Evolutionary conservation across 495 filamentous ascomycete genomes (phyloP), one percentile per base, ranked within the genome.

Genomic region (Neurospora cerealis): DNA sequence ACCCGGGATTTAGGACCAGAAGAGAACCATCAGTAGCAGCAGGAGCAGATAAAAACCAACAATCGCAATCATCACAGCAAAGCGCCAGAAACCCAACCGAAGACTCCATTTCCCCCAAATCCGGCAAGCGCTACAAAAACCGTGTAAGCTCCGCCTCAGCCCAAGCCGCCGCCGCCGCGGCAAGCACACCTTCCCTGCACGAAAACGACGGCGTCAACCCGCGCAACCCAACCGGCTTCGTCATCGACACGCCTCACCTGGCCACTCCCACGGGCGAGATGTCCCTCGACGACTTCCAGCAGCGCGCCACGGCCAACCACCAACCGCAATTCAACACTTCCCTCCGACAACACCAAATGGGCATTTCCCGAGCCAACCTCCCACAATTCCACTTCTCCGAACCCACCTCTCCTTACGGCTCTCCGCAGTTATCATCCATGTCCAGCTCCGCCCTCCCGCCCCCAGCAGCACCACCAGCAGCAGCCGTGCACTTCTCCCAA

Each of bases 241-340:
- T 21, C 17, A 11, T 73, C 21, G 74, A 79, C 21, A 78, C 81
- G 0, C 80, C 82, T 10, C 81, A 80, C 69, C 72, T 83, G n/a
- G 70, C 78, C 24, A 82, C 78, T 0, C 80, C 83, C 5, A 83
- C 82, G 2, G 81, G 78, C 2, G 83, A 84, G 41, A 70, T 86
- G 44, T 79, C 76, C 32, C 74, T 83, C 0, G 73, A 75, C 5
- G 84, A 84, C 3, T 70, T 78, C 40, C 83, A 83, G 38, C 32
- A 41, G 9, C 73, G 74, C 9, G 28, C 69, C 28, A 62, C 54
- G 0, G 15, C 0, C 28, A 62, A 62, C 28, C 54, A 62, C 54
- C 54, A 62, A 19, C 54, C 54, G 15, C 54, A 32, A 34, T 62
- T 62, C 54, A 62, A 62, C 54, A 34, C 54, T 9, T 32, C 28